phyloP scores from a whole-genome alignment of 1,284 basidiomycete species.

The Sanghuangporus weigelae region DNA sequence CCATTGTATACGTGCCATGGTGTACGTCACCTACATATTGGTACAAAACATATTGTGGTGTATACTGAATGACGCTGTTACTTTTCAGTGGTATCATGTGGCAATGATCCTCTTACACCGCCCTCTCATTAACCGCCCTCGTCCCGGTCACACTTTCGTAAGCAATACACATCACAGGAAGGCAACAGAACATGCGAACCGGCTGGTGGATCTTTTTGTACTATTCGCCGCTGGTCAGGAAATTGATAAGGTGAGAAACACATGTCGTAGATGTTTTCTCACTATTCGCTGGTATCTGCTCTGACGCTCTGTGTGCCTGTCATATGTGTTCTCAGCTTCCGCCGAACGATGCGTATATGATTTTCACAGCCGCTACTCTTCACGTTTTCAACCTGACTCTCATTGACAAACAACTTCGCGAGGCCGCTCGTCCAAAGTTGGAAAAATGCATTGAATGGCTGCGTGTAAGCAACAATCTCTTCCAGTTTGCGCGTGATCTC shows the following conservation, averaged over 20 bases:
- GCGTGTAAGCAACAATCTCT: conserved; percentile 5
- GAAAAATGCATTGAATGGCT: conserved; percentile 18
- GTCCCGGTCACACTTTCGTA: conserved; percentile 11
- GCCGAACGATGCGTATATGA: conserved; percentile 18
- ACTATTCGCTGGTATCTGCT: neutral
- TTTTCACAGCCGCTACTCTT: conserved; percentile 16
- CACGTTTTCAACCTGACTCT: conserved; percentile 17
- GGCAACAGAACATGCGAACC: conserved; percentile 17
- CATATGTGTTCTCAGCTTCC: conserved; percentile 13
- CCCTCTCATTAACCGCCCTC: conserved; percentile 14
- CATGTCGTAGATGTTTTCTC: neutral
- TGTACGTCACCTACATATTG: conserved; percentile 4
- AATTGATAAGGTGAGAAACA: conserved; percentile 13
- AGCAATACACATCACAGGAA: conserved; percentile 17
- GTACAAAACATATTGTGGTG: neutral
- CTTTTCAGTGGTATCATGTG: conserved; percentile 17
- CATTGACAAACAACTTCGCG: conserved; percentile 11
- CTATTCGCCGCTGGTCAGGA: conserved; percentile 16
- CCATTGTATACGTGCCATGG: conserved; percentile 16
- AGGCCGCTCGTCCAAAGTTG: conserved; percentile 11
- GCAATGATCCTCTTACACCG: conserved; percentile 18
- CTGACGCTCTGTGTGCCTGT: neutral
- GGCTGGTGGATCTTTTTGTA: conserved; percentile 16
- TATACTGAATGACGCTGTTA: neutral
- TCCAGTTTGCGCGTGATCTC: neutral